Conservation (phyloP, 2,329 filamentous ascomycete species). For the Trichoderma pleuroti region DNA sequence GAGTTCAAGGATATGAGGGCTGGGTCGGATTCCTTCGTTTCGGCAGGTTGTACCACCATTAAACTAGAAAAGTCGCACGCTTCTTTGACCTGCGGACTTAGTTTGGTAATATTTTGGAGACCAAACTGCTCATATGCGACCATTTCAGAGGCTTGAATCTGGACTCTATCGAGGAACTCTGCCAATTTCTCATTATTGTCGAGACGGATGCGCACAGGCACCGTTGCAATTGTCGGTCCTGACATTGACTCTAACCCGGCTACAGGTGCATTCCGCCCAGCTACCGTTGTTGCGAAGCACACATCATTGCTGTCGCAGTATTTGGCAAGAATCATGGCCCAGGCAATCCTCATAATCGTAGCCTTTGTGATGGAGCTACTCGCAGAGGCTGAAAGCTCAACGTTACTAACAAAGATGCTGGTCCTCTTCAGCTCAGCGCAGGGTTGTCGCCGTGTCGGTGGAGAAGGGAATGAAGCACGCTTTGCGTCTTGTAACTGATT, state of each 20-base stretch:
- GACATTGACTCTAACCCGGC: not conserved
- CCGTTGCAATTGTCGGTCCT: slow-evolving; percentile 5
- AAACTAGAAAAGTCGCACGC: slow-evolving; percentile 17
- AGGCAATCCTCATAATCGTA: slow-evolving; percentile 8
- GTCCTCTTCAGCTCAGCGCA: not conserved
- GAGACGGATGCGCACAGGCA: slow-evolving; percentile 2
- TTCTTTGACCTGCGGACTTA: slow-evolving; percentile 17
- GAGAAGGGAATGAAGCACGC: not conserved
- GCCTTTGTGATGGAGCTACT: not conserved
- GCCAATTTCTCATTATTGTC: not conserved
- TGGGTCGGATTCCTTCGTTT: not conserved
- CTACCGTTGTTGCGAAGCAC: slow-evolving; percentile 14
- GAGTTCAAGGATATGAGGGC: not conserved
- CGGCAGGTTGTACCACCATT: slow-evolving; percentile 18
- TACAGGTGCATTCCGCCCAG: slow-evolving; percentile 12
- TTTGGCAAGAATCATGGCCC: slow-evolving; percentile 13
- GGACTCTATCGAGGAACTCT: not conserved
- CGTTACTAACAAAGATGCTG: not conserved
- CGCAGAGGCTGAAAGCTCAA: not conserved
- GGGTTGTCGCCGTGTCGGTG: not conserved
- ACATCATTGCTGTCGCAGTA: slow-evolving; percentile 12
- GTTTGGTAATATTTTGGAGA: slow-evolving; percentile 7
- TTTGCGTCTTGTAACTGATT: not conserved
- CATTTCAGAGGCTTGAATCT: slow-evolving; percentile 9
- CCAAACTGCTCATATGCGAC: slow-evolving; percentile 9